Conservation (phyloP, 306 rosid species). For the Lupinus albus region DNA sequence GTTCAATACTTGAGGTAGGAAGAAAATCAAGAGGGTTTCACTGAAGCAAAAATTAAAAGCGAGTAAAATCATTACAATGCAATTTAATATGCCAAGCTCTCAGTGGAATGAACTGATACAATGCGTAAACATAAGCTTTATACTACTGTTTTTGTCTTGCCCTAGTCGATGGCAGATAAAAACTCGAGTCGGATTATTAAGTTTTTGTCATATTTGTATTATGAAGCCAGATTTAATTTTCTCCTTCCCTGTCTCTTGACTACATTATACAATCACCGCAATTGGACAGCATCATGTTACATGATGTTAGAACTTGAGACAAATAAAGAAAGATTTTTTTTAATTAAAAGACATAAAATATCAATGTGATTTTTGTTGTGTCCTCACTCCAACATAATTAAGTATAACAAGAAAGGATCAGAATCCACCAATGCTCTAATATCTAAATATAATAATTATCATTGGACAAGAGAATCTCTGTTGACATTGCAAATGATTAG, state of each 20-base stretch:
- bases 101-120: neutral
- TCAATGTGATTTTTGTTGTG: no score
- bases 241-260: neutral
- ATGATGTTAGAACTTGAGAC: neutral
- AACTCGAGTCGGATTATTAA: slow-evolving; percentile 16
- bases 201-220: neutral
- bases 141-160: neutral
- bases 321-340: no score
- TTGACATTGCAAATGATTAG: neutral
- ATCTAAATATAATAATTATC: no score
- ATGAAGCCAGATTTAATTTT: neutral
- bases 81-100: slow-evolving; percentile 25
- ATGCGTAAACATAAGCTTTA: neutral
- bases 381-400: no score
- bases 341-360: no score
- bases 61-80: slow-evolving; percentile 16
- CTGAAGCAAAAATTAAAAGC: slow-evolving; percentile 50
- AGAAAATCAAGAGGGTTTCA: slow-evolving; percentile 91
- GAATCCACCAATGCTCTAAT: no score
- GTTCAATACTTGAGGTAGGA: slow-evolving; percentile 91
- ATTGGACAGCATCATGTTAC: neutral
- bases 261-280: neutral
- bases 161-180: slow-evolving; percentile 9
- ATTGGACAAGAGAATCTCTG: no score
- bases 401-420: no score